Base-by-base conservation (phyloP, 768 basidiomycete species). In the Hygrocybe punicea region DNA sequence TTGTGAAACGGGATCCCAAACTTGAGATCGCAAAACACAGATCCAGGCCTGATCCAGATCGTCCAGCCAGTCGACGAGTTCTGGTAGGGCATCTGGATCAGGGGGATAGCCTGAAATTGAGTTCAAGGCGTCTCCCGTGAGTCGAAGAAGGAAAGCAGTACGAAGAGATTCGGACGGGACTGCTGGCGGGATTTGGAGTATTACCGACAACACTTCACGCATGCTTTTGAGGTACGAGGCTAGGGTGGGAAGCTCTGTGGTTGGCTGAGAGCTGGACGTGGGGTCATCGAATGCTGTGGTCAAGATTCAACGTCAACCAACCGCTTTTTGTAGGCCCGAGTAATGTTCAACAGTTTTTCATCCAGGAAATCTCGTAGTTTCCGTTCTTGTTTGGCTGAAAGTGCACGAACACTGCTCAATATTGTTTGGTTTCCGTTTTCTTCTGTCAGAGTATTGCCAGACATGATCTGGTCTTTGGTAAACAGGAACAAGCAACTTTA, bases 41-140 rank as follows among this genome's bases (percentile, higher is more conserved):
- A 83, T 61, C 90, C 90, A 92, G 0, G 83, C 87, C 51, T 83
- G 78, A 69, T 92, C 90, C 36, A 92, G 78, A 63, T 89, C 84
- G 64, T 84, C 82, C 23, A 91, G 71, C 74, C 84, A 87, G 58
- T 86, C 83, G 23, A 87, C 73, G 5, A 89, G 75, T 36, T 78
- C 73, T 33, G 72, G 77, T 1, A 92, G 69, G 13, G 74, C 70
- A 6, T 73, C 68, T 19, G 70, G 58, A 14, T 76, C 69, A 1
- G 82, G 76, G 2, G 72, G 69, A 65, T 92, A 92, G 5, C 87
- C 86, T 4, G 80, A 72, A 8, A 89, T 79, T 9, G 82, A 77
- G 57, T 69, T 71, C 61, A 91, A 71, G 16, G 83, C 76, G 48
- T 91, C 89, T 53, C 82, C 82, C 3, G 87, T 91, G 7, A 91